phyloP scores from a whole-genome alignment of 2,329 filamentous ascomycete genomes.

The Ustulina deusta region DNA sequence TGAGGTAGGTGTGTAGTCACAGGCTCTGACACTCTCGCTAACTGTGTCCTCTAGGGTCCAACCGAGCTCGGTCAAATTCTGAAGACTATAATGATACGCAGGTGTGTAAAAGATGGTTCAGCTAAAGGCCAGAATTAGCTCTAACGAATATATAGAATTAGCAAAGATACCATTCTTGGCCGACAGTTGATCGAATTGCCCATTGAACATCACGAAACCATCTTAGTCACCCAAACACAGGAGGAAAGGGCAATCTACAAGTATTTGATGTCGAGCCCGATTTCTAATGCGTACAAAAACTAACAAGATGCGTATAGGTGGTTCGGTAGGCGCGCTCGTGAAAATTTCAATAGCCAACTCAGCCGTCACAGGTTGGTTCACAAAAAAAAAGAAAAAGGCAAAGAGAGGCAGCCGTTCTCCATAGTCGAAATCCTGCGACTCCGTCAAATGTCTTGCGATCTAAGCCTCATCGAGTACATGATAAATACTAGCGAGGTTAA shows the following conservation, averaged over 20 bases:
- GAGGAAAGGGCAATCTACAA: not conserved
- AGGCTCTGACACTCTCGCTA: not conserved
- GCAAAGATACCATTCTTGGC: not conserved
- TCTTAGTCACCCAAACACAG: not conserved
- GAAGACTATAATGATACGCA: not conserved
- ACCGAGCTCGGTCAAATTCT: not conserved
- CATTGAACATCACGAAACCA: not conserved
- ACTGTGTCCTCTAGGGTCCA: not conserved
- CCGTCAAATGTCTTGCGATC: not conserved
- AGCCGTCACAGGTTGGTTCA: not conserved
- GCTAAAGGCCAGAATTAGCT: too few species aligned
- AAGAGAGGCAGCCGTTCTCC: not conserved
- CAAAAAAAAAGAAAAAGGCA: not conserved
- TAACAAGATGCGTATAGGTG: not conserved
- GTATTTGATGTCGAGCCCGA: not conserved
- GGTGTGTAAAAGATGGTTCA: not conserved
- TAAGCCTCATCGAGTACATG: not conserved
- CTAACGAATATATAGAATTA: not conserved
- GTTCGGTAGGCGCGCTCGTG: not conserved
- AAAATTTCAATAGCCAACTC: not conserved
- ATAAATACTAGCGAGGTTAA: not conserved
- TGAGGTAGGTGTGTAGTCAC: not conserved
- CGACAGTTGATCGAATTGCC: conserved; percentile 1
- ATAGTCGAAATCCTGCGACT: conserved; percentile 1
- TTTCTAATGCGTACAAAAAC: not conserved